Percentiles rank a stretch among this genome's conserved stretches.
These are phyloP conservation scores for Fusarium austroafricanum DNA, from an alignment of 2,329 filamentous ascomycete genomes.

Conservation along the genomic window DNA sequence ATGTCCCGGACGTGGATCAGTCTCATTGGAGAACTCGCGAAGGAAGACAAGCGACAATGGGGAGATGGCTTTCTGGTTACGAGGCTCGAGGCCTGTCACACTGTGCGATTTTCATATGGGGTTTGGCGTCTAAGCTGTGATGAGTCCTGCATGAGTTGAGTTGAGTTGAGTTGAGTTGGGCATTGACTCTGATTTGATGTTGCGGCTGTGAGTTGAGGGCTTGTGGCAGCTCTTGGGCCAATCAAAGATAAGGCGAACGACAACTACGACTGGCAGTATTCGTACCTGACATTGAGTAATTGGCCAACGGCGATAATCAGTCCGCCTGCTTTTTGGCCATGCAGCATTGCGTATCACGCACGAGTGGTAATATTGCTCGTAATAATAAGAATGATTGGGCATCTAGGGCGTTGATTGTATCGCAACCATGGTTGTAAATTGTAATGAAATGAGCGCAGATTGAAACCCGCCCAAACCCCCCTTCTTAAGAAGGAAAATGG, in stretches of 20 bases:
- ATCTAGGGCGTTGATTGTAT: background rate
- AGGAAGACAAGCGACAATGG: conserved; percentile 25
- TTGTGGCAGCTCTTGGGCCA: conserved; percentile 14
- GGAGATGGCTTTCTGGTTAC: conserved; percentile 24
- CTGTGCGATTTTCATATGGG: conserved; percentile 13
- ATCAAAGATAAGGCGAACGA: conserved; percentile 18
- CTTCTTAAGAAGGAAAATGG: background rate
- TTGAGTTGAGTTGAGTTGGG: background rate
- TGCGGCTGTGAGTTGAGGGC: conserved; percentile 5
- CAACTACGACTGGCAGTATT: background rate
- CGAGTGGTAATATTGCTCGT: background rate
- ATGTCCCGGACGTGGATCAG: conserved; percentile 45
- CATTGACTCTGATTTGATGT: conserved; percentile 15
- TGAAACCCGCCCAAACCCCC: background rate
- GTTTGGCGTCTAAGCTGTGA: conserved; percentile 13
- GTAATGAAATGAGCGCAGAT: background rate
- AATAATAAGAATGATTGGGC: background rate
- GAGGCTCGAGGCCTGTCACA: conserved; percentile 26
- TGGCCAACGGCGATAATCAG: background rate
- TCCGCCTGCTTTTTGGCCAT: background rate
- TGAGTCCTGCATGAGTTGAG: conserved; percentile 24
- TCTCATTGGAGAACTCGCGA: conserved; percentile 45
- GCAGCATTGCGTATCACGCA: background rate
- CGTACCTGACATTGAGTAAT: background rate
- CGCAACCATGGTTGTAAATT: background rate